phyloP scores from a whole-genome alignment of 371 early-diverging fungal species.

The Mucor irregularis region DNA sequence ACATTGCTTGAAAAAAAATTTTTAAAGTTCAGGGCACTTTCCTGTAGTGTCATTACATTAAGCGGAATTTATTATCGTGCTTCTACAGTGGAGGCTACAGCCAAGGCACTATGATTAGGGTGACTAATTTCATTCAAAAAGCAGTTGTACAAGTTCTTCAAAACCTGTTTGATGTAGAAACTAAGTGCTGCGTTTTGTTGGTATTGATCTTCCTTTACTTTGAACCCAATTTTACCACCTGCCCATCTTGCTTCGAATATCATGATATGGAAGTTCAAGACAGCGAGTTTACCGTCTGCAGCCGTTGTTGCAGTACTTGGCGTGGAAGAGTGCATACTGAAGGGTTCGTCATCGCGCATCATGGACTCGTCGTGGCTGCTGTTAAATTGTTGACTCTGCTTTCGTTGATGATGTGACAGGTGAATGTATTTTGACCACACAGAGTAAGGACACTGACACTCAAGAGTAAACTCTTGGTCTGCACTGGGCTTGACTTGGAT shows the following conservation, averaged over 20 bases:
- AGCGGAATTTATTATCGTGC: too few relatives aligned
- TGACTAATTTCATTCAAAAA: constrained; percentile 28
- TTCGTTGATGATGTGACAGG: neutral
- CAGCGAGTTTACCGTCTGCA: neutral
- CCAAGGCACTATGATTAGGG: neutral
- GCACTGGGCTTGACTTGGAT: constrained; percentile 12
- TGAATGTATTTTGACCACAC: constrained; percentile 4
- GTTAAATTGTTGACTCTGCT: too few relatives aligned
- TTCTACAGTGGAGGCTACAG: too few relatives aligned
- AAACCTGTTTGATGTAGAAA: constrained; percentile 15
- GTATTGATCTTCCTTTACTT: constrained; percentile 34
- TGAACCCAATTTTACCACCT: constrained; percentile 40
- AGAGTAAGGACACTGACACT: neutral
- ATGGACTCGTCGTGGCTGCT: neutral
- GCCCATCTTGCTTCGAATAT: constrained; percentile 46
- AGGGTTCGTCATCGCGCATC: neutral
- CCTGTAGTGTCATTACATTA: too few relatives aligned
- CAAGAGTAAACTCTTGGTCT: neutral
- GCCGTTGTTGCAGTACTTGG: neutral
- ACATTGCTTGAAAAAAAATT: too few relatives aligned
- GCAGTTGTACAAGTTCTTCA: constrained; percentile 23
- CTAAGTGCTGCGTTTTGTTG: neutral
- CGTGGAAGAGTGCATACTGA: too few relatives aligned
- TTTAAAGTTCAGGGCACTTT: too few relatives aligned
- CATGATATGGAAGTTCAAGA: constrained; percentile 26